Percentiles rank a stretch among this genome's conserved stretches.
Conservation (phyloP, 306 rosid genomes). For the Trichosanthes cucumerina region DNA sequence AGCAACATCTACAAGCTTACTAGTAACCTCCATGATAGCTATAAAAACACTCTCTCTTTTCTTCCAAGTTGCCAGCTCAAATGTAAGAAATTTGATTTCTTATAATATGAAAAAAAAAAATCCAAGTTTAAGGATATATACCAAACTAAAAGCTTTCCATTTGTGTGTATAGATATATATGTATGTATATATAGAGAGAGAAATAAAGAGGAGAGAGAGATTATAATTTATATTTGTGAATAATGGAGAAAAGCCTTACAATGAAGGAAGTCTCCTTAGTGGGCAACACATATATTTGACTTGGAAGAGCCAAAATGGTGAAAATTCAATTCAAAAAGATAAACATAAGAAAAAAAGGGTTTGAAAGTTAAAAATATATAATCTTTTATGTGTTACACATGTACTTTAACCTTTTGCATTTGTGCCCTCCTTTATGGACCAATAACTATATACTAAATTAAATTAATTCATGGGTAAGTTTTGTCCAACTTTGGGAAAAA, state of each 20-base stretch:
- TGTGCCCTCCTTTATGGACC: background rate
- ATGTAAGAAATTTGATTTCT: background rate
- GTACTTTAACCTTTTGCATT: background rate
- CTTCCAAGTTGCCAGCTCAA: background rate
- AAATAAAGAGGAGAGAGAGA: background rate
- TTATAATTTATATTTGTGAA: too few species aligned
- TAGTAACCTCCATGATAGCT: background rate
- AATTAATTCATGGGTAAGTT: background rate
- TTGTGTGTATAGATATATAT: background rate
- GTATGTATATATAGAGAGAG: background rate
- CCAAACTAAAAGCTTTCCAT: background rate
- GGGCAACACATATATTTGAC: conserved; percentile 9
- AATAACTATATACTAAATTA: background rate
- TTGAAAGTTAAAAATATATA: background rate
- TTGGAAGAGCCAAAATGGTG: background rate
- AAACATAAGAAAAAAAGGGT: background rate
- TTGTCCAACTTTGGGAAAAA: background rate
- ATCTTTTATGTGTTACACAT: background rate
- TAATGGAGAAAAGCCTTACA: background rate
- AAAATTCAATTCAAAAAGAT: background rate
- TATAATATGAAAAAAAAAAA: background rate
- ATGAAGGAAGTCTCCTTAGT: background rate
- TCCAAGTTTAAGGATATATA: background rate
- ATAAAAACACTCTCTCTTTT: background rate
- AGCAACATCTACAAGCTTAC: background rate